These are phyloP conservation scores for Helminthosporium solani DNA, from an alignment of 2,329 filamentous ascomycete genomes.

Conservation along the genomic window DNA sequence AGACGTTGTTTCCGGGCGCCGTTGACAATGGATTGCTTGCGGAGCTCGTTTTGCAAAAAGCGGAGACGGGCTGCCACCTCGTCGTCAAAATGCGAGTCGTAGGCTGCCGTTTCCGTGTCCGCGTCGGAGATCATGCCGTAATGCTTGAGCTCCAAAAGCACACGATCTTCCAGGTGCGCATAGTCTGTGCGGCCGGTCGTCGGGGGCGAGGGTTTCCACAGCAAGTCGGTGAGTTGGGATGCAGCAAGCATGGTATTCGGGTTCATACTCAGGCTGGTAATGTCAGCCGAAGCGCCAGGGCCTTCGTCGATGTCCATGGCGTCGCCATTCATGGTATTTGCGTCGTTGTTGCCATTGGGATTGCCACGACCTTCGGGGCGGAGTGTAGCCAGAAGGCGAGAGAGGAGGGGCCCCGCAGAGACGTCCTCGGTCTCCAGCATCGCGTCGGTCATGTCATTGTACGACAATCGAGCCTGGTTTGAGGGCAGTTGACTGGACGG, in stretches of 20 bases:
- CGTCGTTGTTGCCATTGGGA: conserved; percentile 53
- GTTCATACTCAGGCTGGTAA: conserved; percentile 41
- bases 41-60: conserved; percentile 77
- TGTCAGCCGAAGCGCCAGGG: conserved; percentile 31
- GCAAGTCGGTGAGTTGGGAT: conserved; percentile 75
- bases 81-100: conserved; percentile 88
- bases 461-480: conserved; percentile 80
- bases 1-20: conserved; percentile 86
- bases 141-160: conserved; percentile 86
- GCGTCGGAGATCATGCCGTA: conserved; percentile 82
- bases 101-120: conserved; percentile 68
- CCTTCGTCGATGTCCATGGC: conserved; percentile 50
- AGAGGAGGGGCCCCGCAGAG: conserved; percentile 82
- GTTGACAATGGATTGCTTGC: conserved; percentile 82
- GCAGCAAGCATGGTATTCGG: conserved; percentile 59
- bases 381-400: conserved; percentile 76
- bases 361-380: conserved; percentile 71
- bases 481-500: conserved; percentile 65
- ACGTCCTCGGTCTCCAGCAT: conserved; percentile 86
- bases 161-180: conserved; percentile 80
- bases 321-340: conserved; percentile 55
- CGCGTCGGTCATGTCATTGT: conserved; percentile 84
- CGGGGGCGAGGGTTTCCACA: conserved; percentile 76
- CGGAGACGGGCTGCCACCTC: conserved; percentile 89
- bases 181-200: conserved; percentile 72